These are phyloP conservation scores for Fusarium succisae DNA, from an alignment of 2,329 filamentous ascomycete genomes.

Conservation along the genomic window DNA sequence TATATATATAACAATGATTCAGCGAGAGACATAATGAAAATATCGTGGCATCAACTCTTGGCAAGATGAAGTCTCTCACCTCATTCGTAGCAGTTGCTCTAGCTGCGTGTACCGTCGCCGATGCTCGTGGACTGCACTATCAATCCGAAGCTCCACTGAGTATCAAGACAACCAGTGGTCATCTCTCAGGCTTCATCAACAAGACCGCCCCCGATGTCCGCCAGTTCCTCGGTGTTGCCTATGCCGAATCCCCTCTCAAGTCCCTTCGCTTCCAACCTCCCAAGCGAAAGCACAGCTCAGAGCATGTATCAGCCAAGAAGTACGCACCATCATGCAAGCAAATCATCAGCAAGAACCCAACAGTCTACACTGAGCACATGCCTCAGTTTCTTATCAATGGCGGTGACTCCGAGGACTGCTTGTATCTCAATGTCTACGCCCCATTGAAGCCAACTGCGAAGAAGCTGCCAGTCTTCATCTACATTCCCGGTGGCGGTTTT, in stretches of 20 bases:
- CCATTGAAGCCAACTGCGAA: background rate
- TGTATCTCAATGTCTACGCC: conserved; percentile 14
- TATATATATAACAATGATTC: background rate
- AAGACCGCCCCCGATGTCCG: background rate
- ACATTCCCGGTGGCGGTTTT: conserved; percentile 9
- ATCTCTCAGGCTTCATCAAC: conserved; percentile 11
- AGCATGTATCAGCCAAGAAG: background rate
- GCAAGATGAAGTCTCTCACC: background rate
- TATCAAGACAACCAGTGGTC: background rate
- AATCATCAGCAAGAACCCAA: background rate
- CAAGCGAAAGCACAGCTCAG: background rate
- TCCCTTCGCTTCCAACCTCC: conserved; percentile 10
- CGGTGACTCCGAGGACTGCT: conserved; percentile 2
- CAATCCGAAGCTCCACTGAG: background rate
- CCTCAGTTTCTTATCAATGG: conserved; percentile 10
- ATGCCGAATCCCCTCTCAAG: conserved; percentile 8
- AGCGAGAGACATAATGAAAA: background rate
- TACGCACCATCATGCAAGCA: conserved; percentile 20
- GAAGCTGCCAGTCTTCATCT: conserved; percentile 7
- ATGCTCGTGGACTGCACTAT: background rate
- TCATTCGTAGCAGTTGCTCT: background rate
- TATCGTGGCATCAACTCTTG: background rate
- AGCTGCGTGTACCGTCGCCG: background rate
- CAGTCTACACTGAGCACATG: conserved; percentile 9
- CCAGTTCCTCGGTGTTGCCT: conserved; percentile 12